These are phyloP conservation scores for Xerocomus brunneocitrinus DNA, from an alignment of 768 basidiomycete genomes.

Conservation along the genomic window DNA sequence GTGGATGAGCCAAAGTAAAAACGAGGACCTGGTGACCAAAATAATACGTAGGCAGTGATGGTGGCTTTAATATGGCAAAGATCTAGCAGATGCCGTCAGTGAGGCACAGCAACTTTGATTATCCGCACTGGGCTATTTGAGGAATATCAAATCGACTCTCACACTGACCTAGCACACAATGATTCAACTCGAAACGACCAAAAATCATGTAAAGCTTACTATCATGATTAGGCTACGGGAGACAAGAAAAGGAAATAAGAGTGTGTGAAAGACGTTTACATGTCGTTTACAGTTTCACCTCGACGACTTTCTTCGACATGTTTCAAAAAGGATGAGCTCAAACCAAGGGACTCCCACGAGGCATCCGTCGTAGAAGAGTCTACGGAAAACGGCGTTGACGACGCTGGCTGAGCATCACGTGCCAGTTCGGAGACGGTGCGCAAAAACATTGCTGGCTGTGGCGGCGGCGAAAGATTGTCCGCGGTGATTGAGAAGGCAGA, in stretches of 20 bases:
- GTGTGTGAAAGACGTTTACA: neutral
- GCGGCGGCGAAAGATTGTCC: constrained; percentile 2
- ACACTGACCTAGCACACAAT: neutral
- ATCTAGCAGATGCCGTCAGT: neutral
- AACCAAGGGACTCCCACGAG: constrained; percentile 19
- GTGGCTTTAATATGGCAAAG: neutral
- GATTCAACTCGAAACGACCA: neutral
- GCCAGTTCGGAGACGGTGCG: constrained; percentile 23
- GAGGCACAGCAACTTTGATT: constrained; percentile 4
- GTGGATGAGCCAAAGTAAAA: neutral
- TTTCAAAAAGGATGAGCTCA: constrained; percentile 20
- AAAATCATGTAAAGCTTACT: neutral
- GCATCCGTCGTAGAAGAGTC: neutral
- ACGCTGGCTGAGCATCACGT: constrained; percentile 4
- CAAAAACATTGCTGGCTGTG: constrained; percentile 17
- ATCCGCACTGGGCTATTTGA: neutral
- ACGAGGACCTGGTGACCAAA: neutral
- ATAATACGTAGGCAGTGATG: neutral
- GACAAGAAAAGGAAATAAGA: neutral
- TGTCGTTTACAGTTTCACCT: neutral
- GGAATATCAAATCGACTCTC: neutral
- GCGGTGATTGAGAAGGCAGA: constrained; percentile 34
- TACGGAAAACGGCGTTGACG: neutral
- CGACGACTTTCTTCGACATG: constrained; percentile 1
- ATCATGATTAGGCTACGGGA: neutral